Conservation (phyloP, 1,284 basidiomycete genomes). For the Malassezia caprae region DNA sequence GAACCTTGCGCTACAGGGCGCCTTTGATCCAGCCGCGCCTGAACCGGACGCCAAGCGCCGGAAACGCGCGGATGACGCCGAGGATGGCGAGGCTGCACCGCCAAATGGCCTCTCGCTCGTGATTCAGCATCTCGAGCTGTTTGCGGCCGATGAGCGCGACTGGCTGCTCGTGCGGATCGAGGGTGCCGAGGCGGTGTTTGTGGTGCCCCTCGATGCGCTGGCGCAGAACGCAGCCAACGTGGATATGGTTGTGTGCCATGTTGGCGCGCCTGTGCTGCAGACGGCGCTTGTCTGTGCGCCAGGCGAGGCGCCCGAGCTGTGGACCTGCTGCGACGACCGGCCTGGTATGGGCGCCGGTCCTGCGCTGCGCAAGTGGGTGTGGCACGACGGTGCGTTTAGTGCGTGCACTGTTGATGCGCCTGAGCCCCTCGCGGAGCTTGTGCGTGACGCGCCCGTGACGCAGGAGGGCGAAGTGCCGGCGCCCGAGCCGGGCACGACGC, state of each 20-base stretch:
- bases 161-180: constrained; percentile 30
- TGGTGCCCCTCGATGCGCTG: constrained; percentile 20
- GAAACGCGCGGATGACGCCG: background rate
- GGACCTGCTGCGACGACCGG: constrained; percentile 13
- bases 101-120: constrained; percentile 22
- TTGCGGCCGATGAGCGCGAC: constrained; percentile 14
- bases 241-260: constrained; percentile 9
- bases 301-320: background rate
- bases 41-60: background rate
- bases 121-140: constrained; percentile 24
- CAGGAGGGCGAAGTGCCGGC: background rate
- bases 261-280: constrained; percentile 25
- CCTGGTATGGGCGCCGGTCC: constrained; percentile 6
- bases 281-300: constrained; percentile 8
- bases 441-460: background rate
- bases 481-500: constrained; percentile 10
- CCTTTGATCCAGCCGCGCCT: constrained; percentile 6
- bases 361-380: background rate
- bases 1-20: constrained; percentile 7
- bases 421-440: background rate
- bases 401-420: background rate
- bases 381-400: background rate
- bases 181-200: constrained; percentile 33
- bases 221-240: background rate
- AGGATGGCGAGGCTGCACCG: background rate